Evolutionary conservation across 2,329 filamentous ascomycete genomes (phyloP), one percentile per base, ranked within the genome.

Genomic region (Diaporthe amygdali): DNA sequence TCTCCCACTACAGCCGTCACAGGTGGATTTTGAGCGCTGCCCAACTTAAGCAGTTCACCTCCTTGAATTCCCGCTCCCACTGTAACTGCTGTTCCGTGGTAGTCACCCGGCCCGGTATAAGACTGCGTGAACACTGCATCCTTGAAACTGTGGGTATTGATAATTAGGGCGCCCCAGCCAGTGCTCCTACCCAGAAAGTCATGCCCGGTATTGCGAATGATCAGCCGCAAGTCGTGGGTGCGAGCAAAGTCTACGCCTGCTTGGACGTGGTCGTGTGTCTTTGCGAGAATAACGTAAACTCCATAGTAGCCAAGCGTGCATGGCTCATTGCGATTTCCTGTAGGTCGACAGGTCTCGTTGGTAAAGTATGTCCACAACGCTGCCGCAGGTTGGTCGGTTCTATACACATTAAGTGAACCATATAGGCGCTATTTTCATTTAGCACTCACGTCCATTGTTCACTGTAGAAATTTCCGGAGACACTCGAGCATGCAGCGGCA

Each of bases 101-200:
- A 90, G 12, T 75, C 73, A 3, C 79, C 77, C 12, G 79, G 77
- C 2, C 78, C 77, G 5, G 46, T 66, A 68, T 82, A 80, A 1
- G 74, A 15, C 41, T 82, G 78, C 3, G 76, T 76, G 71, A 84
- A 88, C 72, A 81, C 73, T 2, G 56, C 39, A 3, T 61, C 41
- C 39, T 89, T 86, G 68, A 91, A 83, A 72, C 84, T 78, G 71
- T 90, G 88, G 10, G 85, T 90, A 84, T 89, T 91, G 66, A 91
- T 81, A 5, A 84, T 83, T 4, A 91, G 77, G 0, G 87, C 83
- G 1, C 90, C 90, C 27, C 85, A 86, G n/a, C 91, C 91, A 0
- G 89, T 90, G 0, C 87, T 90, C 51, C 88, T 87, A 49, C 90
- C 91, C 39, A 86, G 81, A 73, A 84, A 86, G 74, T 89, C 87